Evolutionary conservation across 169 alveolate species (phyloP).

Genomic region (Plasmodium knowlesi): DNA sequence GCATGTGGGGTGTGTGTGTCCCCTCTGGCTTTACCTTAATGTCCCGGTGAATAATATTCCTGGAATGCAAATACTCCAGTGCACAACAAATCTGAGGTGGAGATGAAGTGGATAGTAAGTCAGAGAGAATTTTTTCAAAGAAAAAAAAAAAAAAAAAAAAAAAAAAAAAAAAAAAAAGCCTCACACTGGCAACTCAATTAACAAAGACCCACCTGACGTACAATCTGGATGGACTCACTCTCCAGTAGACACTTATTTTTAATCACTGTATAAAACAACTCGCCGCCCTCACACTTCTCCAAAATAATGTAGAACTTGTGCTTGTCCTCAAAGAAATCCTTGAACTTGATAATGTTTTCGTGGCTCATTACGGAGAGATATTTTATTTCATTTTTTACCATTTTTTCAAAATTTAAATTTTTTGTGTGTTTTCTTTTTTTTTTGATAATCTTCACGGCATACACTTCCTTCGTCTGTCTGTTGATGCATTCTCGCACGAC

Average conservation of each 20-base stretch:
- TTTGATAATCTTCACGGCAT: constrained; percentile 59
- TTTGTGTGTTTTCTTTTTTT: constrained; percentile 48
- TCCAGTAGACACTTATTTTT: constrained; percentile 78
- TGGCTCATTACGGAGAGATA: constrained; percentile 74
- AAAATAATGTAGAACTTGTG: constrained; percentile 78
- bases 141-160: too few relatives aligned
- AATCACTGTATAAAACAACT: constrained; percentile 82
- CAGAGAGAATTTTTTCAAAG: too few relatives aligned
- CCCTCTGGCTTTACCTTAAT: constrained; percentile 75
- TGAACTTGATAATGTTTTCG: constrained; percentile 77
- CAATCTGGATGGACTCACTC: constrained; percentile 61
- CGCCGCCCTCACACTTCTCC: constrained; percentile 89
- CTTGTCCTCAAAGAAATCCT: constrained; percentile 80
- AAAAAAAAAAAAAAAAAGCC: not conserved
- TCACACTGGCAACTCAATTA: not conserved
- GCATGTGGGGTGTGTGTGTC: not conserved
- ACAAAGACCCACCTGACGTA: constrained; percentile 24
- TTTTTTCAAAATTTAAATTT: constrained; percentile 34
- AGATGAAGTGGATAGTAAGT: not conserved
- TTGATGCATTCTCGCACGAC: constrained; percentile 57
- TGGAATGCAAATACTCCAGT: constrained; percentile 80
- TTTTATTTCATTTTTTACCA: constrained; percentile 66
- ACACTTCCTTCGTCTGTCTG: constrained; percentile 51
- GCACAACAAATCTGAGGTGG: constrained; percentile 82
- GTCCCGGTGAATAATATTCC: constrained; percentile 86